Percentiles rank a stretch among this genome's conserved stretches.
Evolutionary conservation across 2,329 filamentous ascomycete genomes (phyloP).

Genomic region (Cladosporium colombiae): DNA sequence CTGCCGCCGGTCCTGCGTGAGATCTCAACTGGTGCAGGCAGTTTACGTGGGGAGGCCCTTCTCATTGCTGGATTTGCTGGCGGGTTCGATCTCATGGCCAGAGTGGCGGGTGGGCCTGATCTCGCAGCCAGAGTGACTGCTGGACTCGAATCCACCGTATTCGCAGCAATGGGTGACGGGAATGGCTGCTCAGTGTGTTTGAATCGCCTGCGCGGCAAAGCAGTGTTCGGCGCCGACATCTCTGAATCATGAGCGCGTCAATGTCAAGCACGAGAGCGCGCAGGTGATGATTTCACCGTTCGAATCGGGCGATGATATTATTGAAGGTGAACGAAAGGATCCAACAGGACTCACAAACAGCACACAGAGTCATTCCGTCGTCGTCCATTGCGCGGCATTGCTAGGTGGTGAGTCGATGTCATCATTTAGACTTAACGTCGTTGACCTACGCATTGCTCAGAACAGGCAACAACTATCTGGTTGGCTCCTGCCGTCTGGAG

Average conservation of each 20-base stretch:
- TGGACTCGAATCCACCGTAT: background rate
- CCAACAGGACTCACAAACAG: background rate
- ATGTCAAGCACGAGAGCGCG: background rate
- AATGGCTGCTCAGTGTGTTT: background rate
- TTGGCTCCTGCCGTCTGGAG: background rate
- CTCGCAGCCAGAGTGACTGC: background rate
- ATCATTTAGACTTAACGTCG: background rate
- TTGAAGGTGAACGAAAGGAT: background rate
- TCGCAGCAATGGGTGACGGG: background rate
- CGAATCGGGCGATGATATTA: background rate
- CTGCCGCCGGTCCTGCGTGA: background rate
- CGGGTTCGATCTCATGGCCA: background rate
- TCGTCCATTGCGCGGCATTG: background rate
- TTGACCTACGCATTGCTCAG: background rate
- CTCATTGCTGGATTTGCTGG: too few relatives aligned
- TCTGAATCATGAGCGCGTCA: background rate
- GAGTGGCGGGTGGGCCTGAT: too few relatives aligned
- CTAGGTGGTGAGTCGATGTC: background rate
- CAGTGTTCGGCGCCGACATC: background rate
- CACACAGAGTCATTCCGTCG: background rate
- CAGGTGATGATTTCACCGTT: background rate
- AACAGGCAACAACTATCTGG: constrained; percentile 1
- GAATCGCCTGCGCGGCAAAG: background rate
- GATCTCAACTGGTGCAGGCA: background rate
- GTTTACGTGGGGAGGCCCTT: background rate